phyloP scores from a whole-genome alignment of 495 filamentous ascomycete genomes.

The Penicillium chermesinum region DNA sequence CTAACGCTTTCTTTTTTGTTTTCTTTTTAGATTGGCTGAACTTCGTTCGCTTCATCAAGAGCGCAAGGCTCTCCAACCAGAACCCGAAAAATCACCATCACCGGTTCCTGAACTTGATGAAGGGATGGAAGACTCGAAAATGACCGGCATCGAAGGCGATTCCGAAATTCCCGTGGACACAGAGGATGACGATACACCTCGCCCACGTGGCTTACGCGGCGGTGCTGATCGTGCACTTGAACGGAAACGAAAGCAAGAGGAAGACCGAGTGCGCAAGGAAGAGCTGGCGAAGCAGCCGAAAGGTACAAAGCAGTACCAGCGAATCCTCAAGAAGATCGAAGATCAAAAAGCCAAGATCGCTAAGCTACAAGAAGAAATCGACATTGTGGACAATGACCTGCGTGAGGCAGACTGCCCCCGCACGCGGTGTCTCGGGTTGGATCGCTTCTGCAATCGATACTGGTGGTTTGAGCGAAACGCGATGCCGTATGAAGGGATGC shows the following conservation, averaged over 20 bases:
- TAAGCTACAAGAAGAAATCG: constrained; percentile 78
- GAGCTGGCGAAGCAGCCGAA: constrained; percentile 80
- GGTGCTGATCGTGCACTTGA: constrained; percentile 73
- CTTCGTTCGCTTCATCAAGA: constrained; percentile 79
- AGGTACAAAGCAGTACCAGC: constrained; percentile 80
- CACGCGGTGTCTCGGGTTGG: constrained; percentile 81
- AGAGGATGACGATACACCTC: constrained; percentile 56
- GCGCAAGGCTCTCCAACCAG: constrained; percentile 76
- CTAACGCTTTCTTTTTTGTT: too few relatives aligned
- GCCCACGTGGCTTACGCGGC: constrained; percentile 69
- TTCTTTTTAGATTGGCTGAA: constrained; percentile 63
- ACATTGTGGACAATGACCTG: constrained; percentile 80
- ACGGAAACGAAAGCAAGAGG: constrained; percentile 77
- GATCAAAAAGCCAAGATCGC: constrained; percentile 73
- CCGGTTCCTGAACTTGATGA: constrained; percentile 58
- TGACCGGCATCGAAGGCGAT: constrained; percentile 60
- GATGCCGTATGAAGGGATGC: constrained; percentile 90
- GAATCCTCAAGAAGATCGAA: constrained; percentile 80
- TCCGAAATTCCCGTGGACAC: constrained; percentile 49
- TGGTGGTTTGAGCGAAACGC: constrained; percentile 99
- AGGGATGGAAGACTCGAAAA: constrained; percentile 55
- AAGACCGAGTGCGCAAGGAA: constrained; percentile 71
- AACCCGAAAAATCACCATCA: constrained; percentile 52
- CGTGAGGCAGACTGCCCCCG: constrained; percentile 89
- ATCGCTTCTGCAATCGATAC: constrained; percentile 96